Evolutionary conservation across 139 green algal species (phyloP).

Genomic region (Eudorina sp.): DNA sequence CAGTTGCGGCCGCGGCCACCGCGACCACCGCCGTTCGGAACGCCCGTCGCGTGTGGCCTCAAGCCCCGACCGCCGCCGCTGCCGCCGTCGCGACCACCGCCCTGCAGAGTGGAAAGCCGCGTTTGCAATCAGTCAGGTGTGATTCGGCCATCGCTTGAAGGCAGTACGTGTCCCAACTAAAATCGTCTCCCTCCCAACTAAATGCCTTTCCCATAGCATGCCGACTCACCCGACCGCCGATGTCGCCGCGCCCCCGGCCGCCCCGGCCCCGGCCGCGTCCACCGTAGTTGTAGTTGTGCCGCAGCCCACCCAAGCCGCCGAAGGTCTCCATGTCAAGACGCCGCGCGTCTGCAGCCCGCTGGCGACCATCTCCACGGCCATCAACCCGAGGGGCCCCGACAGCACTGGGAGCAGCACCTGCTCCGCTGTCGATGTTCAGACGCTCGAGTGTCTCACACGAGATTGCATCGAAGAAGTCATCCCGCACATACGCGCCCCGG

Average conservation of each 20-base stretch:
- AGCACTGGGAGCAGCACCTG: not conserved
- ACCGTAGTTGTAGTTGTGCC: conserved; percentile 55
- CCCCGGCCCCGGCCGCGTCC: conserved; percentile 51
- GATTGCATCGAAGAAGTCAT: conserved; percentile 94
- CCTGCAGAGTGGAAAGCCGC: no score
- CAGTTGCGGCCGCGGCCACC: conserved; percentile 26
- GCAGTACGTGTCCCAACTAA: no score
- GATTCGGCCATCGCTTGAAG: no score
- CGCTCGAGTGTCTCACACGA: conserved; percentile 36
- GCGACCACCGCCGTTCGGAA: conserved; percentile 24
- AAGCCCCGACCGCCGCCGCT: conserved; percentile 37
- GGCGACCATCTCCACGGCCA: conserved; percentile 55
- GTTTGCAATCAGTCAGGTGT: no score
- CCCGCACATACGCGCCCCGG: conserved; percentile 58
- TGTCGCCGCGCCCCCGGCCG: conserved; percentile 47
- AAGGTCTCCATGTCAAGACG: conserved; percentile 91
- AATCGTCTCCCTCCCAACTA: no score
- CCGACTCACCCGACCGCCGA: conserved; percentile 12
- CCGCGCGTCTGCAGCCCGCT: conserved; percentile 75
- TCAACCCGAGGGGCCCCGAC: not conserved
- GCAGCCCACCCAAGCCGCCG: conserved; percentile 71
- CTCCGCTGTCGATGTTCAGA: not conserved
- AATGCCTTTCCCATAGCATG: no score
- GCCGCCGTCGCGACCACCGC: conserved; percentile 19
- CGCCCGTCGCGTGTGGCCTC: conserved; percentile 24